A percentile compares a stretch with the other conserved stretches of the same genome.
Evolutionary conservation across 164 flowering plant genomes (phyloP).

Genomic region (Nymphaea thermarum): DNA sequence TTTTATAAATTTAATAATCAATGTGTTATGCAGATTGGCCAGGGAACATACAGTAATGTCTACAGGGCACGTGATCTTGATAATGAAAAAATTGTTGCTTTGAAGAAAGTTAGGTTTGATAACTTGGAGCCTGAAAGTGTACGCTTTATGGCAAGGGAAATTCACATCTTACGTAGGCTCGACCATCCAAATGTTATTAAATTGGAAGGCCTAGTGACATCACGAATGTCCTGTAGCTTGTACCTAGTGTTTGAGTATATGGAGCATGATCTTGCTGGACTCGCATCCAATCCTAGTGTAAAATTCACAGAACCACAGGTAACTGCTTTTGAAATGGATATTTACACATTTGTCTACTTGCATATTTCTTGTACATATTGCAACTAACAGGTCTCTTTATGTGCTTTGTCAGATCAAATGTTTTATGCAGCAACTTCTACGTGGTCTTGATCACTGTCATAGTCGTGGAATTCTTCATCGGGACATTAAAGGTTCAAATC

Average conservation of each 20-base stretch:
- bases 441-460: constrained; percentile 69
- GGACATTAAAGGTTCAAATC: constrained; percentile 36
- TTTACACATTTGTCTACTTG: not conserved
- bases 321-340: not conserved
- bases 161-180: constrained; percentile 73
- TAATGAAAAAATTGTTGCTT: constrained; percentile 78
- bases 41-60: constrained; percentile 92
- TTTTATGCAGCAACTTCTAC: constrained; percentile 60
- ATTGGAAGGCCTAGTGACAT: constrained; percentile 79
- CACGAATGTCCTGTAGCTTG: constrained; percentile 87
- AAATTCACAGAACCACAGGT: constrained; percentile 84
- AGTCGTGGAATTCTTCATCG: constrained; percentile 59
- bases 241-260: constrained; percentile 93
- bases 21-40: constrained; percentile 52
- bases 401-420: constrained; percentile 42
- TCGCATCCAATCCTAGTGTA: constrained; percentile 61
- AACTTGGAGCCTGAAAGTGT: constrained; percentile 92
- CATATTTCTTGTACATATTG: not conserved
- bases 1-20: too few relatives aligned
- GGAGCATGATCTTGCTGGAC: constrained; percentile 95
- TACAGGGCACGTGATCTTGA: constrained; percentile 89
- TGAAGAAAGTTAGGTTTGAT: constrained; percentile 92
- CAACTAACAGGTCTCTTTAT: not conserved
- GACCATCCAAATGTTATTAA: constrained; percentile 92
- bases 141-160: constrained; percentile 97